These are phyloP conservation scores for Pseudogymnoascus sp. DNA, from an alignment of 2,329 filamentous ascomycete species.

Conservation along the genomic window DNA sequence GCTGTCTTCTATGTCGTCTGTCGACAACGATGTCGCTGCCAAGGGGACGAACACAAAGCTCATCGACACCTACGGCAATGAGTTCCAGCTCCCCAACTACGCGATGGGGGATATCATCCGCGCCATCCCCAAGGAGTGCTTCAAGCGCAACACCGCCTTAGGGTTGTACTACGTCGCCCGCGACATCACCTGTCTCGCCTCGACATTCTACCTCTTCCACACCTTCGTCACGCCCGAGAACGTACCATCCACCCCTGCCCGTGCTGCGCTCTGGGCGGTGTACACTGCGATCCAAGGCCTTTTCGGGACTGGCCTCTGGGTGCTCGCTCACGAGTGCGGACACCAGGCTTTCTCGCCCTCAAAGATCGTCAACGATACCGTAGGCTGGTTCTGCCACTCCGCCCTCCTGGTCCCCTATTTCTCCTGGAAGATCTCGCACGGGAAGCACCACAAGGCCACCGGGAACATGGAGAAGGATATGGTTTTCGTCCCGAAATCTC, in stretches of 20 bases:
- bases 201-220: slow-evolving; percentile 82
- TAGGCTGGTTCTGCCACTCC: slow-evolving; percentile 88
- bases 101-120: slow-evolving; percentile 96
- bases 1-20: slow-evolving; percentile 77
- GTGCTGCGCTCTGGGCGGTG: slow-evolving; percentile 55
- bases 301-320: slow-evolving; percentile 90
- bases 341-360: slow-evolving; percentile 96
- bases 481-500: slow-evolving; percentile 95
- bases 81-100: slow-evolving; percentile 88
- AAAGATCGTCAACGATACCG: slow-evolving; percentile 80
- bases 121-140: slow-evolving; percentile 97
- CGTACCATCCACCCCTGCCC: slow-evolving; percentile 60
- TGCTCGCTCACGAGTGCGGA: slow-evolving; percentile 94
- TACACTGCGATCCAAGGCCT: slow-evolving; percentile 78
- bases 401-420: slow-evolving; percentile 90
- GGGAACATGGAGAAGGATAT: slow-evolving; percentile 97
- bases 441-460: slow-evolving; percentile 99
- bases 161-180: slow-evolving; percentile 78
- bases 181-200: slow-evolving; percentile 63
- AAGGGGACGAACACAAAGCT: slow-evolving; percentile 60
- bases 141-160: slow-evolving; percentile 68
- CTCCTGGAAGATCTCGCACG: slow-evolving; percentile 98
- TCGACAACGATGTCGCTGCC: slow-evolving; percentile 43
- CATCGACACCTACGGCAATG: slow-evolving; percentile 87
- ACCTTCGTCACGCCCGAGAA: slow-evolving; percentile 80